Evolutionary conservation across 2,329 filamentous ascomycete genomes (phyloP).

Genomic region (Fusarium scirpi): DNA sequence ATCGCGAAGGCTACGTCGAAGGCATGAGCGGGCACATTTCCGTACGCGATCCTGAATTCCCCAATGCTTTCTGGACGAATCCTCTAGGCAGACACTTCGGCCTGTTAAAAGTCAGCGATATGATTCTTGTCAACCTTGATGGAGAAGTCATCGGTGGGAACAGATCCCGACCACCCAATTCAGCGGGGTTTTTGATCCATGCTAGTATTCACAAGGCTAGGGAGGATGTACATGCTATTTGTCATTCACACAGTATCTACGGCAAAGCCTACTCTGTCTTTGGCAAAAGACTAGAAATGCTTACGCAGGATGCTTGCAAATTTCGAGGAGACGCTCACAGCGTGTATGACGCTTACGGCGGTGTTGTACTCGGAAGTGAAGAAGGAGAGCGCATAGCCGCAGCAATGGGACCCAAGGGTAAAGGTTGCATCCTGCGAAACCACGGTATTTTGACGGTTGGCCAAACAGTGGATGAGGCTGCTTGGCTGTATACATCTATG

Average conservation of each 20-base stretch:
- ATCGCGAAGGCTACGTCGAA: conserved; percentile 73
- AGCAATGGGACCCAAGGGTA: conserved; percentile 68
- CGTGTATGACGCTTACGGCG: conserved; percentile 69
- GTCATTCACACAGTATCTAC: conserved; percentile 73
- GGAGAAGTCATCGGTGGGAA: conserved; percentile 75
- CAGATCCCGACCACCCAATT: conserved; percentile 69
- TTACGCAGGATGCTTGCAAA: conserved; percentile 73
- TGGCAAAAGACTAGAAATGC: conserved; percentile 73
- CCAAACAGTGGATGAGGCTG: conserved; percentile 77
- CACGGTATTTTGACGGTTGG: conserved; percentile 79
- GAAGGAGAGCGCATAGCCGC: conserved; percentile 73
- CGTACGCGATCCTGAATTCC: conserved; percentile 71
- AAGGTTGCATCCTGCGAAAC: conserved; percentile 74
- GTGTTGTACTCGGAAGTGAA: conserved; percentile 66
- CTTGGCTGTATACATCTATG: conserved; percentile 75
- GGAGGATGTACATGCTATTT: conserved; percentile 73
- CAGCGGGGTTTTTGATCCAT: conserved; percentile 78
- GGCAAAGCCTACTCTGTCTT: conserved; percentile 77
- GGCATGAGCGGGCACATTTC: conserved; percentile 77
- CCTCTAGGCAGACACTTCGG: conserved; percentile 74
- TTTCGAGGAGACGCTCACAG: conserved; percentile 72
- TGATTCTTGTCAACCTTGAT: conserved; percentile 72
- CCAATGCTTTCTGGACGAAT: conserved; percentile 74
- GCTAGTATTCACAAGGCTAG: conserved; percentile 72
- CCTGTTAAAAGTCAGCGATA: conserved; percentile 72